Percentiles rank a stretch among this genome's conserved stretches.
These are phyloP conservation scores for Pilobolus umbonatus DNA, from an alignment of 192 early-diverging fungal species.

Conservation along the genomic window DNA sequence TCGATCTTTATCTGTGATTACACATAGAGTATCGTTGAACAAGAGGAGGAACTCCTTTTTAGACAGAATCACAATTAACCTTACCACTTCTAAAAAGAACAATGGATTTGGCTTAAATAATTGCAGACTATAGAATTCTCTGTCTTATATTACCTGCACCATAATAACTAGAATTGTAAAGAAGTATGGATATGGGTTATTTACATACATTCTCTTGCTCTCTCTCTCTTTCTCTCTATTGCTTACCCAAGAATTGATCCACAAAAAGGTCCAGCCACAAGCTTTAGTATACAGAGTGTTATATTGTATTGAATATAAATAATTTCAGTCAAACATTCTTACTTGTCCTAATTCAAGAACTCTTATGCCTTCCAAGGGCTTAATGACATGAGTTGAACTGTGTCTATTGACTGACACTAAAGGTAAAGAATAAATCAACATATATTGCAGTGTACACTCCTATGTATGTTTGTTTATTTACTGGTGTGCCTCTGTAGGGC, in stretches of 20 bases:
- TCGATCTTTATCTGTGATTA: constrained; percentile 40
- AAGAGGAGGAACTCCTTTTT: background rate
- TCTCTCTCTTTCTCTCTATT: background rate
- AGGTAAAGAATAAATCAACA: no score
- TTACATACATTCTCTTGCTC: no score
- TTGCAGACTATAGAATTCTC: background rate
- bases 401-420: no score
- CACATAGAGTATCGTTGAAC: background rate
- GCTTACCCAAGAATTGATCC: constrained; percentile 44
- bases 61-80: background rate
- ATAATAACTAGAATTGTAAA: constrained; percentile 27
- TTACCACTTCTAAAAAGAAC: constrained; percentile 39
- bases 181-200: background rate
- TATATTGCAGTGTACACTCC: no score
- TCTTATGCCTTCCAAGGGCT: constrained; percentile 36
- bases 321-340: background rate
- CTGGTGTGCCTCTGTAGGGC: no score
- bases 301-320: background rate
- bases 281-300: constrained; percentile 12
- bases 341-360: constrained; percentile 44
- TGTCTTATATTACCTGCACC: constrained; percentile 27
- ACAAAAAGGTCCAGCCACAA: constrained; percentile 49
- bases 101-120: background rate
- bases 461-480: no score
- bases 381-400: constrained; percentile 4